Conservation (phyloP, 2,329 filamentous ascomycete genomes). For the Aspergillus phoenicis region DNA sequence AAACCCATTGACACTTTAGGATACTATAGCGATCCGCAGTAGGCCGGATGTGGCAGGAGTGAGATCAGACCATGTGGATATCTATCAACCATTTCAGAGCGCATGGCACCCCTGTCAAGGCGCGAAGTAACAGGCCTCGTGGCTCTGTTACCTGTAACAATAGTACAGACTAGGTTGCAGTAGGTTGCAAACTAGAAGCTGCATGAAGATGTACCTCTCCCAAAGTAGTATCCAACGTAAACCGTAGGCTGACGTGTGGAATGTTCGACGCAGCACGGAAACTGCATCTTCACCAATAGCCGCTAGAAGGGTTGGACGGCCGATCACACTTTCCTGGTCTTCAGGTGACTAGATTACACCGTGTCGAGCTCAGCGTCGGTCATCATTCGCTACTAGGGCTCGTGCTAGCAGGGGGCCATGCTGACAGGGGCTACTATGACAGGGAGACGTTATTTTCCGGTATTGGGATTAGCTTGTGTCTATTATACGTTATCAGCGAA, state of each 20-base stretch:
- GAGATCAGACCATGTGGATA: conserved; percentile 15
- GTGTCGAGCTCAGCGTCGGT: conserved; percentile 7
- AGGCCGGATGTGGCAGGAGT: not conserved
- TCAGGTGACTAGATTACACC: conserved; percentile 3
- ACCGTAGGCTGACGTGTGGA: not conserved
- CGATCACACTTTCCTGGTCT: conserved; percentile 8
- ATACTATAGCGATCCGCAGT: not conserved
- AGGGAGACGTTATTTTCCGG: not conserved
- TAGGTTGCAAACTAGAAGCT: conserved; percentile 2
- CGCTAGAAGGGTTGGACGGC: not conserved
- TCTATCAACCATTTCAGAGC: not conserved
- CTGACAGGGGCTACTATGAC: conserved; percentile 1
- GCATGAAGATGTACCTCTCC: conserved; percentile 8
- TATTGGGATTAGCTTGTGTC: not conserved
- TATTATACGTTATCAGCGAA: not conserved
- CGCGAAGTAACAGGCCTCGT: conserved; percentile 1
- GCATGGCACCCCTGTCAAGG: conserved; percentile 14
- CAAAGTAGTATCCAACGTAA: conserved; percentile 12
- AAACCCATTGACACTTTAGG: not conserved
- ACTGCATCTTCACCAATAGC: not conserved
- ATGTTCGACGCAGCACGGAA: conserved; percentile 5
- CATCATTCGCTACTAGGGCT: not conserved
- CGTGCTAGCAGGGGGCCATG: not conserved
- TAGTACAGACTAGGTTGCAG: conserved; percentile 3
- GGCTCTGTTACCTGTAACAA: not conserved